Percentiles rank a stretch among this genome's conserved stretches.
Evolutionary conservation across 768 basidiomycete genomes (phyloP).

Genomic region (Xerocomus spinulosus): DNA sequence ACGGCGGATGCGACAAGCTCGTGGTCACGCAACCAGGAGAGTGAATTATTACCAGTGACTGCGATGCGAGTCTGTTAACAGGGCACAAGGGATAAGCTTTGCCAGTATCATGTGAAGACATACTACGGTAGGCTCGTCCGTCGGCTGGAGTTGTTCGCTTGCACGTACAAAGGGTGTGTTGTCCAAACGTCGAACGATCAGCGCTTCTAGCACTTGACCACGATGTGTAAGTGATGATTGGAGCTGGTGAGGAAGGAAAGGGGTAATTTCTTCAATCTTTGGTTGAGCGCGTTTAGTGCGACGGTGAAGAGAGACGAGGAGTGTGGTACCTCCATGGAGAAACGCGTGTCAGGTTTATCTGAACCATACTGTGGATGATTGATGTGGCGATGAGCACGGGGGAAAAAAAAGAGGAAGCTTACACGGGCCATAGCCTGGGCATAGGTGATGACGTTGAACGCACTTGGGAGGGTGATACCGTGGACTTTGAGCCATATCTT

Average conservation of each 20-base stretch:
- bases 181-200: conserved; percentile 31
- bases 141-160: conserved; percentile 11
- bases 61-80: conserved; percentile 44
- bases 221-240: conserved; percentile 21
- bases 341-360: conserved; percentile 92
- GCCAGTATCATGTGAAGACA: conserved; percentile 5
- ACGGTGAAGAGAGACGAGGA: background rate
- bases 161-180: conserved; percentile 27
- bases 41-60: conserved; percentile 43
- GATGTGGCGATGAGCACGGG: conserved; percentile 14
- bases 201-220: conserved; percentile 29
- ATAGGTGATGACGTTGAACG: conserved; percentile 84
- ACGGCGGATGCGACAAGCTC: conserved; percentile 23
- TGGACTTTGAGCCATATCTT: conserved; percentile 73
- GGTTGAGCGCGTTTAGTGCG: conserved; percentile 10
- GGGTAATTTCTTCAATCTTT: conserved; percentile 34
- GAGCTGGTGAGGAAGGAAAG: conserved; percentile 26
- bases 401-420: conserved; percentile 27
- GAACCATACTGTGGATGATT: conserved; percentile 69
- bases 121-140: conserved; percentile 26
- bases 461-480: conserved; percentile 51
- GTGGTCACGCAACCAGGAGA: conserved; percentile 45
- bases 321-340: conserved; percentile 72
- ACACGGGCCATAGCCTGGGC: conserved; percentile 86
- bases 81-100: conserved; percentile 7